Conservation (phyloP, 192 early-diverging fungal species). For the Lobosporangium transversale region DNA sequence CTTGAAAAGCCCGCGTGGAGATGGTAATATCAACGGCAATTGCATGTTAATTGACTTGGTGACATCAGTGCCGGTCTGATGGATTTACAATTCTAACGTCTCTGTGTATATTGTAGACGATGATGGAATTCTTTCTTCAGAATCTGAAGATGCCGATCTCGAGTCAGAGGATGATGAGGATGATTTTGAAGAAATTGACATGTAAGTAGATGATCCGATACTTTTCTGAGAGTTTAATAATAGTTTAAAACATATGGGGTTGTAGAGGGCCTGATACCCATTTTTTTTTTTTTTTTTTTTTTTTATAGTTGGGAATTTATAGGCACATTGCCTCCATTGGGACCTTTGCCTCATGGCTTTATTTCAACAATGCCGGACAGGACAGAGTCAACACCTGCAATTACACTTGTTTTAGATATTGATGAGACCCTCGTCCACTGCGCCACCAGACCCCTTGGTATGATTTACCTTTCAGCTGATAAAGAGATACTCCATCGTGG, state of each 20-base stretch:
- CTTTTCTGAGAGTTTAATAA: no score
- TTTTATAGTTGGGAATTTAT: conserved; percentile 59
- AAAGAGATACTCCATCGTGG: background rate
- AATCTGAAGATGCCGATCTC: conserved; percentile 45
- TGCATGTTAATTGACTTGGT: background rate
- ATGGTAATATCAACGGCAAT: no score
- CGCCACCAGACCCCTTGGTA: conserved; percentile 55
- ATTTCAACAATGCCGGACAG: conserved; percentile 68
- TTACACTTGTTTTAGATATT: conserved; percentile 73
- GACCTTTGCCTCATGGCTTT: conserved; percentile 61
- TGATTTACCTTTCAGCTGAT: background rate
- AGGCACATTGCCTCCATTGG: conserved; percentile 67
- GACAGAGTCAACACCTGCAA: conserved; percentile 67
- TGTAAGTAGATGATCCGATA: no score
- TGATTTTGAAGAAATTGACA: conserved; percentile 51
- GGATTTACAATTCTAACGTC: background rate
- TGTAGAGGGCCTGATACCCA: no score
- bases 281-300: background rate
- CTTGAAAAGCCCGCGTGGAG: conserved; percentile 41
- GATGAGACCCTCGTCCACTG: conserved; percentile 82
- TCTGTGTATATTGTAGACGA: conserved; percentile 23
- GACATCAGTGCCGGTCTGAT: background rate
- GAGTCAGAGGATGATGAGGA: conserved; percentile 54
- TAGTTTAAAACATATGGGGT: no score
- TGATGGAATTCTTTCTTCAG: conserved; percentile 48